phyloP scores from a whole-genome alignment of 148 eudicot genomes.

The Fallopia convolvulus region DNA sequence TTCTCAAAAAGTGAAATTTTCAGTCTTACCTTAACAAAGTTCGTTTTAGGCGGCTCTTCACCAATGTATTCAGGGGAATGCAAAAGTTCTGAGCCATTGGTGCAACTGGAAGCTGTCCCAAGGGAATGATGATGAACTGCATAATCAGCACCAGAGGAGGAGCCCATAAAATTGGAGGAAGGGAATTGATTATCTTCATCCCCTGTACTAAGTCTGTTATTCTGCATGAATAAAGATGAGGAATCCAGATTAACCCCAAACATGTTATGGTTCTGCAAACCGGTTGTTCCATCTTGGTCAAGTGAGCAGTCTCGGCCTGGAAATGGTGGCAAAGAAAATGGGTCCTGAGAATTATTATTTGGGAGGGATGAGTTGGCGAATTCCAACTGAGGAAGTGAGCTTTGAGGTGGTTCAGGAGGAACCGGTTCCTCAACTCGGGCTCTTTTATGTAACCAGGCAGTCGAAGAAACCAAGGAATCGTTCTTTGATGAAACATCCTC shows the following conservation, averaged over 20 bases:
- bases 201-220: slow-evolving; percentile 33
- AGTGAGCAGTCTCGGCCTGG: slow-evolving; percentile 61
- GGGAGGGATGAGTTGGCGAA: slow-evolving; percentile 34
- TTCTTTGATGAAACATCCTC: slow-evolving; percentile 2
- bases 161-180: slow-evolving; percentile 44
- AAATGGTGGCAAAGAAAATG: slow-evolving; percentile 66
- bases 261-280: slow-evolving; percentile 42
- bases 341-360: slow-evolving; percentile 32
- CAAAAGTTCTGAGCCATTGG: slow-evolving; percentile 65
- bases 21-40: slow-evolving; percentile 63
- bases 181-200: slow-evolving; percentile 50
- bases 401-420: slow-evolving; percentile 29
- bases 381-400: slow-evolving; percentile 42
- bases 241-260: slow-evolving; percentile 60
- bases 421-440: slow-evolving; percentile 30
- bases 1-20: neutral
- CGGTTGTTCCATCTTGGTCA: slow-evolving; percentile 42
- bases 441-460: slow-evolving; percentile 4
- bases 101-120: slow-evolving; percentile 52
- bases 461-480: slow-evolving; percentile 4
- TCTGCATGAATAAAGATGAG: slow-evolving; percentile 39
- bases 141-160: slow-evolving; percentile 47
- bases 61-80: slow-evolving; percentile 75
- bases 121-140: slow-evolving; percentile 41
- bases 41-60: slow-evolving; percentile 41